Conservation (phyloP, 441 rosid genomes). For the Gossypium gossypioides region DNA sequence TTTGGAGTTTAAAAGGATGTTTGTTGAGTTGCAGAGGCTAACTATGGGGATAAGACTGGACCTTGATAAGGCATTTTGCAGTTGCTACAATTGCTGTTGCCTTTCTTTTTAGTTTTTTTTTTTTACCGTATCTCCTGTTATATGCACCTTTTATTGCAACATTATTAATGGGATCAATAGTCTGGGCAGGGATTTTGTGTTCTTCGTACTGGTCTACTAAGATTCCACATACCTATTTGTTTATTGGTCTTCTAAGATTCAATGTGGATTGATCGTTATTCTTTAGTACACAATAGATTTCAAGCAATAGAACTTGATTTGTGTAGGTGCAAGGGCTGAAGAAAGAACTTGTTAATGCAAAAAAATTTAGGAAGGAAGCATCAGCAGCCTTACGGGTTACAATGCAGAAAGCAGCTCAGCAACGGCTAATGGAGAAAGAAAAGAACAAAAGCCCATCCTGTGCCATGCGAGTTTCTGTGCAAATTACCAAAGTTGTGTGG, state of each 20-base stretch:
- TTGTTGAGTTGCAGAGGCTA: background rate
- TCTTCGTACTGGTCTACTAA: background rate
- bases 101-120: background rate
- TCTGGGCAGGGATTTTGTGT: background rate
- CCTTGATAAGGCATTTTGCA: background rate
- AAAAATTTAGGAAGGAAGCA: conserved; percentile 61
- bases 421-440: conserved; percentile 76
- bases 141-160: background rate
- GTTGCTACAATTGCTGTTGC: background rate
- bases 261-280: background rate
- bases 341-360: conserved; percentile 50
- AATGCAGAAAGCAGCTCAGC: conserved; percentile 81
- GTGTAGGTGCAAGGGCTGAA: conserved; percentile 68
- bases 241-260: background rate
- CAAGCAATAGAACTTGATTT: conserved; percentile 14
- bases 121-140: background rate
- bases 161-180: background rate
- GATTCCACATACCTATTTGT: background rate
- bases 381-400: conserved; percentile 53
- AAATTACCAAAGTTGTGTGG: conserved; percentile 81
- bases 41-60: background rate
- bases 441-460: conserved; percentile 92
- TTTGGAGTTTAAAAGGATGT: background rate
- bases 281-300: conserved; percentile 2
- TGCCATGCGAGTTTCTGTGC: conserved; percentile 91